Evolutionary conservation across 2,329 filamentous ascomycete genomes (phyloP).

Genomic region (Mariannaea elegans): DNA sequence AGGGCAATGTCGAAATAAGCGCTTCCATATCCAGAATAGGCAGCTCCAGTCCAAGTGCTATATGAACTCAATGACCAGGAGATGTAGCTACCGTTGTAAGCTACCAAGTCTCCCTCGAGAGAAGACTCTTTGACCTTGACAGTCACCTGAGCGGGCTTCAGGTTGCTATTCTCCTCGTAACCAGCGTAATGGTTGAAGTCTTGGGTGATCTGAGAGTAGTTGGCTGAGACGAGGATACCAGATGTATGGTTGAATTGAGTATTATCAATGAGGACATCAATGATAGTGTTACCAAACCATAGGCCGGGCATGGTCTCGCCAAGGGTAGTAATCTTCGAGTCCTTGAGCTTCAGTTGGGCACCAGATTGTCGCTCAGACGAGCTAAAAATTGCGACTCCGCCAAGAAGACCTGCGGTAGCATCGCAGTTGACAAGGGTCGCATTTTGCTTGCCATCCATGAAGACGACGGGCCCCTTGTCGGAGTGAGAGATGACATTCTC

Average conservation of each 20-base stretch:
- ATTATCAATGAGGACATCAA: slow-evolving; percentile 12
- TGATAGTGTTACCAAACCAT: slow-evolving; percentile 18
- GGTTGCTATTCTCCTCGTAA: slow-evolving; percentile 16
- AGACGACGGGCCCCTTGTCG: slow-evolving; percentile 13
- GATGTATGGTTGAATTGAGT: slow-evolving; percentile 17
- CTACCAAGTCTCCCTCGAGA: slow-evolving; percentile 10
- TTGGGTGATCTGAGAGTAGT: slow-evolving; percentile 18
- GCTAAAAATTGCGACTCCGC: slow-evolving; percentile 19
- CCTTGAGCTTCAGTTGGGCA: slow-evolving; percentile 10
- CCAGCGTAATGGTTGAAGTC: slow-evolving; percentile 19
- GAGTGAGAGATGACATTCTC: slow-evolving; percentile 19
- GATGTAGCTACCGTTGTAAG: slow-evolving; percentile 21
- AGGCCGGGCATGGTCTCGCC: slow-evolving; percentile 12
- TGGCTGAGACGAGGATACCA: slow-evolving; percentile 12
- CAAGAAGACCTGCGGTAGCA: slow-evolving; percentile 16
- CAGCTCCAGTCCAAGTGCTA: slow-evolving; percentile 10
- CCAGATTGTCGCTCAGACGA: slow-evolving; percentile 2
- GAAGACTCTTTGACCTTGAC: slow-evolving; percentile 12
- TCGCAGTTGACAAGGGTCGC: slow-evolving; percentile 19
- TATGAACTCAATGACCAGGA: slow-evolving; percentile 9
- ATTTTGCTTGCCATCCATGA: slow-evolving; percentile 15
- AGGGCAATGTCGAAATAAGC: slow-evolving; percentile 11
- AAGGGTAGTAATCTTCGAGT: slow-evolving; percentile 18
- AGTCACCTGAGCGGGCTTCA: slow-evolving; percentile 11
- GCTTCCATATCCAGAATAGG: slow-evolving; percentile 16